These are phyloP conservation scores for Boletus huronensis DNA, from an alignment of 768 basidiomycete species.

Conservation along the genomic window DNA sequence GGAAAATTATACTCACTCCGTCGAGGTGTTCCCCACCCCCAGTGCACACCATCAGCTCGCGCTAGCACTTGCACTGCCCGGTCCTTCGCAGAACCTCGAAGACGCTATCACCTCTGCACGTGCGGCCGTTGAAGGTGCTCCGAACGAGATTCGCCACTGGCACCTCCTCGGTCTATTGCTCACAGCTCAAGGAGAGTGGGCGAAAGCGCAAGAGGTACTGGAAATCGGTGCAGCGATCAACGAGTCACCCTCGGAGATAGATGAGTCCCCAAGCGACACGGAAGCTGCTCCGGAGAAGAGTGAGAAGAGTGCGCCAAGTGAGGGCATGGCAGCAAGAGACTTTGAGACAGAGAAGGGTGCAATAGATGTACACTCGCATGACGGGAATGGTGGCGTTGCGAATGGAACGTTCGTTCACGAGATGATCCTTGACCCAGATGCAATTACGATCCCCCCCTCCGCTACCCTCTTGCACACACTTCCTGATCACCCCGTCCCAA, in stretches of 20 bases:
- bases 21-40: slow-evolving; percentile 47
- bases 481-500: slow-evolving; percentile 47
- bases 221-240: slow-evolving; percentile 69
- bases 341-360: slow-evolving; percentile 11
- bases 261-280: slow-evolving; percentile 29
- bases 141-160: slow-evolving; percentile 73
- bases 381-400: background rate
- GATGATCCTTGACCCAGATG: slow-evolving; percentile 30
- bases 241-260: slow-evolving; percentile 38
- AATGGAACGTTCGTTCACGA: slow-evolving; percentile 12
- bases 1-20: slow-evolving; percentile 45
- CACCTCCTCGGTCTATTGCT: slow-evolving; percentile 84
- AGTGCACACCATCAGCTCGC: slow-evolving; percentile 79
- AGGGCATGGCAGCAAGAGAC: slow-evolving; percentile 1
- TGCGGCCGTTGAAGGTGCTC: slow-evolving; percentile 66
- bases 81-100: slow-evolving; percentile 61
- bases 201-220: slow-evolving; percentile 68
- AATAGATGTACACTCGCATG: background rate
- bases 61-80: slow-evolving; percentile 62
- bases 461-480: slow-evolving; percentile 41
- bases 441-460: slow-evolving; percentile 38
- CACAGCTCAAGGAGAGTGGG: slow-evolving; percentile 77
- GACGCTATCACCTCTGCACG: slow-evolving; percentile 66
- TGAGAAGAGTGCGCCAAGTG: slow-evolving; percentile 1
- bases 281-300: slow-evolving; percentile 13